These are phyloP conservation scores for Trifolium repens DNA, from an alignment of 306 rosid genomes.

Conservation along the genomic window DNA sequence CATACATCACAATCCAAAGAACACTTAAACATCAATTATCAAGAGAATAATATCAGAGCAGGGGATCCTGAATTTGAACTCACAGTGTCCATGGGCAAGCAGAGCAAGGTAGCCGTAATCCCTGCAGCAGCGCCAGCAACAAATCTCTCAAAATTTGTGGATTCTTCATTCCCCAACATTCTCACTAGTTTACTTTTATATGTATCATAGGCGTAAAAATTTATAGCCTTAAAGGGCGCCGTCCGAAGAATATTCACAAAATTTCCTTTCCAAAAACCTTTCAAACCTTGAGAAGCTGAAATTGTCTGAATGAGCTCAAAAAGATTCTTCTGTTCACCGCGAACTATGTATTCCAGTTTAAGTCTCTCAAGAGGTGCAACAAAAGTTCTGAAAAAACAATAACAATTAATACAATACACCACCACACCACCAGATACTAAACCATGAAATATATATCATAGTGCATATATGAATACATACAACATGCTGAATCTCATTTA, in stretches of 20 bases:
- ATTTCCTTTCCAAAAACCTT: slow-evolving; percentile 96
- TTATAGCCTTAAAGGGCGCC: slow-evolving; percentile 91
- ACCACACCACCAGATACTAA: slow-evolving; percentile 17
- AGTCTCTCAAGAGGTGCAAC: slow-evolving; percentile 98
- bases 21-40: too few relatives aligned
- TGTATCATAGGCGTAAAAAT: slow-evolving; percentile 89
- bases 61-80: slow-evolving; percentile 38
- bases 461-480: slow-evolving; percentile 14
- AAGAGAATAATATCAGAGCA: background rate
- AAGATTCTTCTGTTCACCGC: slow-evolving; percentile 78
- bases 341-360: slow-evolving; percentile 92
- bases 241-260: slow-evolving; percentile 92
- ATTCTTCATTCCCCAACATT: slow-evolving; percentile 70
- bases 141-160: slow-evolving; percentile 83
- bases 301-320: slow-evolving; percentile 68
- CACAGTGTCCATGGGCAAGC: slow-evolving; percentile 97
- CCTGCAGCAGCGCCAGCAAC: slow-evolving; percentile 97
- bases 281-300: slow-evolving; percentile 86
- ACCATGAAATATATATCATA: slow-evolving; percentile 22
- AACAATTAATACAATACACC: background rate
- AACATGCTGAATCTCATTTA: background rate
- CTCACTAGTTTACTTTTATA: slow-evolving; percentile 68
- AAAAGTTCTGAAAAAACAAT: slow-evolving; percentile 69
- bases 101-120: slow-evolving; percentile 81
- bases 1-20: too few relatives aligned